Evolutionary conservation across 2,329 filamentous ascomycete genomes (phyloP), one percentile per base, ranked within the genome.

Genomic region (Alternaria longipes): DNA sequence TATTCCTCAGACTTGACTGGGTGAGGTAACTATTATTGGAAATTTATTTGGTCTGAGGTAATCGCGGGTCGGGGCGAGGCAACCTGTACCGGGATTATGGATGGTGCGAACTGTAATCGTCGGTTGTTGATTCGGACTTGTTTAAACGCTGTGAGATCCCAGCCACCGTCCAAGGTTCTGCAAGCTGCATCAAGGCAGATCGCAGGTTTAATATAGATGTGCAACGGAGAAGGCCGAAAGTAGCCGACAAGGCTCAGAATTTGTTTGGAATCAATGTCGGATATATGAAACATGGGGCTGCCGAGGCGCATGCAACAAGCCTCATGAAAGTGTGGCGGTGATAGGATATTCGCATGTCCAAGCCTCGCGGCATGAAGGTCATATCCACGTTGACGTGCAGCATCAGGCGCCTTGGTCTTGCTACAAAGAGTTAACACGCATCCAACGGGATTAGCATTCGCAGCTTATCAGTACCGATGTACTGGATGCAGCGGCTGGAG

Each of bases 61-160:
- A 18, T 42, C 16, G 55, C 59, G 52, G 62, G 59, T 40, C 55
- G 59, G 59, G 44, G 49, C 55, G 62, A 64, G 52, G 54, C 47
- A 54, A 12, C 34, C 41, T 60, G 28, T 46, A 24, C 46, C 24
- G 20, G 20, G 30, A 36, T 36, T 30, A 16, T 44, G 36, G 26
- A 20, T 18, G 54, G 26, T 30, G 22, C 41, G 30, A 40, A 57
- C 22, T 28, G n/a, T 11, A 24, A 20, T 32, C 36, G 32, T 26
- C 49, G 26, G 22, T 24, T 30, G 18, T 42, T 42, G 18, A 14
- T 11, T 22, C 40, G 18, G 40, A 14, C 18, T 42, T 18, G 20
- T 42, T 11, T 18, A 20, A 22, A 22, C 40, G 5, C 5, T 42
- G 1, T 24, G 16, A 49, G 18, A 36, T 34, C 28, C 9, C 28